A percentile compares a stretch with the other conserved stretches of the same genome.
Conservation (phyloP, 2,329 filamentous ascomycete genomes). For the Lasiodiplodia sp. region DNA sequence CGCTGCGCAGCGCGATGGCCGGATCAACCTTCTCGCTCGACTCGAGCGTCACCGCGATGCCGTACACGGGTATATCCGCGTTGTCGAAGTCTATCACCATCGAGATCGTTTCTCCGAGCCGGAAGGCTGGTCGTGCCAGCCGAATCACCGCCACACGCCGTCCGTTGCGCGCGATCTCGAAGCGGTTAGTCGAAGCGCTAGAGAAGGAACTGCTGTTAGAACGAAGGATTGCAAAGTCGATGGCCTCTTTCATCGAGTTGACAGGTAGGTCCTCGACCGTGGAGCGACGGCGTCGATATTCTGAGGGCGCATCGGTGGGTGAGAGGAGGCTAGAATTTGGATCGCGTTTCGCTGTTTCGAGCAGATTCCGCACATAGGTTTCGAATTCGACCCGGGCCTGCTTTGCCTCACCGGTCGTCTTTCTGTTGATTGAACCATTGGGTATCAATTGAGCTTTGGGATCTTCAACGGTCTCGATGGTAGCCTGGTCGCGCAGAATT, state of each 20-base stretch:
- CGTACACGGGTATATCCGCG: slow-evolving; percentile 82
- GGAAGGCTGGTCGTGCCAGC: slow-evolving; percentile 85
- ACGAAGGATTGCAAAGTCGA: slow-evolving; percentile 88
- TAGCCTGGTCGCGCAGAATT: slow-evolving; percentile 82
- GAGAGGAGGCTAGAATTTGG: slow-evolving; percentile 67
- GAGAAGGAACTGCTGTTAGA: slow-evolving; percentile 58
- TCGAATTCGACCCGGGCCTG: slow-evolving; percentile 47
- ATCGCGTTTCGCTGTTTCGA: slow-evolving; percentile 43
- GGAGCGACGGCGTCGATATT: slow-evolving; percentile 54
- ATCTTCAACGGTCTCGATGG: slow-evolving; percentile 53
- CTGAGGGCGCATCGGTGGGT: slow-evolving; percentile 66
- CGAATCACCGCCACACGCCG: slow-evolving; percentile 89
- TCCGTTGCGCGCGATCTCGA: slow-evolving; percentile 94
- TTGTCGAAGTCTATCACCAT: slow-evolving; percentile 81
- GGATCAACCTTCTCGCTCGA: slow-evolving; percentile 84
- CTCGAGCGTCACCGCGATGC: slow-evolving; percentile 83
- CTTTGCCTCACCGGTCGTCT: slow-evolving; percentile 31
- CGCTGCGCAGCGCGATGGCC: slow-evolving; percentile 81
- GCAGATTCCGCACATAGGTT: slow-evolving; percentile 57
- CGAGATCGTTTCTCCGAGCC: slow-evolving; percentile 85
- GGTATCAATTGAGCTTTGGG: slow-evolving; percentile 37
- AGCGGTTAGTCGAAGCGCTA: slow-evolving; percentile 87
- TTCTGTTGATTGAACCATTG: slow-evolving; percentile 32
- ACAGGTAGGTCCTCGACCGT: slow-evolving; percentile 59
- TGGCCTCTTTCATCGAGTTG: slow-evolving; percentile 78